Conservation (phyloP, 2,329 filamentous ascomycete genomes). For the Aspergillus fumigatiaffinis region DNA sequence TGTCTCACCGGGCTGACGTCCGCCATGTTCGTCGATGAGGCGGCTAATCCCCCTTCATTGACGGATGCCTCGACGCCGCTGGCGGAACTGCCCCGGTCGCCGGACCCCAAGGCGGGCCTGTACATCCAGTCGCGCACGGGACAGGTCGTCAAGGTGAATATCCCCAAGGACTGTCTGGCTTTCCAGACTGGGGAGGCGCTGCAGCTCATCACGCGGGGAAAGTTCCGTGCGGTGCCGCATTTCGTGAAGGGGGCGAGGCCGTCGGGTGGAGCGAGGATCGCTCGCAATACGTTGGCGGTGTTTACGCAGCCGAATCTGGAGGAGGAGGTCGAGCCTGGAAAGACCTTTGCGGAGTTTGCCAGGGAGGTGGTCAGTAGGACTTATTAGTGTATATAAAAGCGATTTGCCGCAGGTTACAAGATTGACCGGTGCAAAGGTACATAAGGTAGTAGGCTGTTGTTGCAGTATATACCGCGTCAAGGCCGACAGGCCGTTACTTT, state of each 20-base stretch:
- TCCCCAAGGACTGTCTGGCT: conserved; percentile 84
- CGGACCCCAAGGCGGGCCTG: conserved; percentile 80
- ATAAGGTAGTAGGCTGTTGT: background rate
- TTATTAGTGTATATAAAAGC: conserved; percentile 25
- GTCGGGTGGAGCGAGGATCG: conserved; percentile 54
- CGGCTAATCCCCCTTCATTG: conserved; percentile 32
- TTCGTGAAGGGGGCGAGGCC: conserved; percentile 77
- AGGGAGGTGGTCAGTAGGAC: conserved; percentile 77
- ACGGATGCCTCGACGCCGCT: conserved; percentile 43
- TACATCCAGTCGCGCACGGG: conserved; percentile 88
- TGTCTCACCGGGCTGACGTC: conserved; percentile 91
- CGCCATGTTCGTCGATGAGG: conserved; percentile 93
- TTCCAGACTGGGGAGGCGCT: conserved; percentile 95
- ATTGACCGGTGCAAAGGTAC: background rate
- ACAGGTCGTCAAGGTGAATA: conserved; percentile 81
- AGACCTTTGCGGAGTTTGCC: conserved; percentile 69
- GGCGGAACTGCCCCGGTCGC: conserved; percentile 68
- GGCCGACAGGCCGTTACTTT: background rate
- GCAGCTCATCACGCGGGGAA: conserved; percentile 83
- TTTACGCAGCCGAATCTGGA: conserved; percentile 96
- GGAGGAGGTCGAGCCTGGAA: conserved; percentile 64
- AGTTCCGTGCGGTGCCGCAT: conserved; percentile 92
- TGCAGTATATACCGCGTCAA: background rate
- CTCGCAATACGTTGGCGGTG: conserved; percentile 85
- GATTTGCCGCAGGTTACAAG: background rate